Base-by-base conservation (phyloP, 208 protist genomes). In the Leishmania mexicana region DNA sequence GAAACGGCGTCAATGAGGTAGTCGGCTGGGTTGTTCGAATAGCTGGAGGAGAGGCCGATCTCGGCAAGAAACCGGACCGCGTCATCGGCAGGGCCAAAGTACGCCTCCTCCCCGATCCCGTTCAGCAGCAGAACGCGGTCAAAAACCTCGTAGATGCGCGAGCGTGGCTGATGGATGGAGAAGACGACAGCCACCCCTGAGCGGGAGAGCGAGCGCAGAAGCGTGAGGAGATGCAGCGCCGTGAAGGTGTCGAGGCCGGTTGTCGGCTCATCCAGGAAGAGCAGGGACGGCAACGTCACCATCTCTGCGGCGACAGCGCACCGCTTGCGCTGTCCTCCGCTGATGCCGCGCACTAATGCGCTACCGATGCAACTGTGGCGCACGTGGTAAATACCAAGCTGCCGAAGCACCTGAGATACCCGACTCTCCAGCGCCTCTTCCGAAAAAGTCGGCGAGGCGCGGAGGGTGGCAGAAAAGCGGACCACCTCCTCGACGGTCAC, bases 201-300 rank as follows among this genome's bases (percentile, higher is more conserved):
- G 35, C 47, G 57, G 57, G 90, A 85, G 38, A 95, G 78, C 13
- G 84, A 84, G 80, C 87, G 88, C 42, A 96, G 80, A 7, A 91
- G 74, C 6, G 84, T 85, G 42, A 93, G 54, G 35, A 97, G 78
- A 74, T 92, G 86, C 71, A 90, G 84, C 54, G 93, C 93, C 31
- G 87, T 93, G 84, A 95, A 91, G 21, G 92, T 93, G 85, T 98
- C 95, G 10, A 99, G 88, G 19, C 96, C 95, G 21, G 92, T 97
- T 28, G 92, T 96, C 7, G 91, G 93, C 78, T 96, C 93, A 54
- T 96, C 94, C 15, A 95, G 87, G 60, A 96, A 93, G 35, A 97
- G 80, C 42, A 96, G 79, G 8, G 89, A 84, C 3, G 94, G 94
- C 8, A 79, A 51, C 19, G 93, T 85, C 49, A 94, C 90, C 49